Percentiles rank a stretch among this genome's conserved stretches.
These are phyloP conservation scores for Aspergillus egyptiacus DNA, from an alignment of 495 filamentous ascomycete genomes.

Conservation along the genomic window DNA sequence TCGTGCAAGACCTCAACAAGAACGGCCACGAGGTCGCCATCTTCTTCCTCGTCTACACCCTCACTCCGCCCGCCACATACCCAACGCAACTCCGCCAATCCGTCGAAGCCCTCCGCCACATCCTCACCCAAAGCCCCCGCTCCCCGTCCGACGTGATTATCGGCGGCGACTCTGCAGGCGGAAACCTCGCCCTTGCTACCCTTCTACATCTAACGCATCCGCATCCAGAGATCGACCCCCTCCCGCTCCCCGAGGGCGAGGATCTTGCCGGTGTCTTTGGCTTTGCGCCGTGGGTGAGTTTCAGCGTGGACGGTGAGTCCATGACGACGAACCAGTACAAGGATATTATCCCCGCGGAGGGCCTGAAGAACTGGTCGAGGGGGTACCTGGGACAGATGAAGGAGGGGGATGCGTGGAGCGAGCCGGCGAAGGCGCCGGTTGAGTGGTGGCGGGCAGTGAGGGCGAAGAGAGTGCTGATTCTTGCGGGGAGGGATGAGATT, in stretches of 20 bases:
- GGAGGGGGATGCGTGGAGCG: slow-evolving; percentile 49
- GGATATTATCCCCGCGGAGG: slow-evolving; percentile 38
- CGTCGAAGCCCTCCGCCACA: slow-evolving; percentile 46
- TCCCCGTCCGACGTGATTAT: slow-evolving; percentile 44
- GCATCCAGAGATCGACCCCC: slow-evolving; percentile 42
- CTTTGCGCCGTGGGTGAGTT: slow-evolving; percentile 52
- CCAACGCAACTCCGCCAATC: slow-evolving; percentile 56
- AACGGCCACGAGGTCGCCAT: slow-evolving; percentile 43
- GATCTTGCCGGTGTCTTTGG: slow-evolving; percentile 44
- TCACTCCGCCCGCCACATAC: slow-evolving; percentile 48
- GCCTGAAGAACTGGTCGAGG: slow-evolving; percentile 35
- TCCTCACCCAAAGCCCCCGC: slow-evolving; percentile 36
- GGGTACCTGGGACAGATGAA: slow-evolving; percentile 39
- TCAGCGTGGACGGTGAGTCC: slow-evolving; percentile 34
- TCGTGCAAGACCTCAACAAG: slow-evolving; percentile 39
- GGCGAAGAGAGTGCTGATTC: slow-evolving; percentile 45
- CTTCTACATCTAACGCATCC: slow-evolving; percentile 57
- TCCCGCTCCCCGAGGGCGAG: neutral
- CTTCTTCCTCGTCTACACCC: slow-evolving; percentile 50
- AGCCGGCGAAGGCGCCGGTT: slow-evolving; percentile 43
- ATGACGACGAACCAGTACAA: slow-evolving; percentile 41
- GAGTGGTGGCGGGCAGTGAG: slow-evolving; percentile 51
- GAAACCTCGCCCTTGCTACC: slow-evolving; percentile 49
- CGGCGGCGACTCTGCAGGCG: slow-evolving; percentile 61
- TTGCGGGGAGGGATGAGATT: slow-evolving; percentile 52